phyloP scores from a whole-genome alignment of 495 filamentous ascomycete species.

The Talaromyces adpressus region DNA sequence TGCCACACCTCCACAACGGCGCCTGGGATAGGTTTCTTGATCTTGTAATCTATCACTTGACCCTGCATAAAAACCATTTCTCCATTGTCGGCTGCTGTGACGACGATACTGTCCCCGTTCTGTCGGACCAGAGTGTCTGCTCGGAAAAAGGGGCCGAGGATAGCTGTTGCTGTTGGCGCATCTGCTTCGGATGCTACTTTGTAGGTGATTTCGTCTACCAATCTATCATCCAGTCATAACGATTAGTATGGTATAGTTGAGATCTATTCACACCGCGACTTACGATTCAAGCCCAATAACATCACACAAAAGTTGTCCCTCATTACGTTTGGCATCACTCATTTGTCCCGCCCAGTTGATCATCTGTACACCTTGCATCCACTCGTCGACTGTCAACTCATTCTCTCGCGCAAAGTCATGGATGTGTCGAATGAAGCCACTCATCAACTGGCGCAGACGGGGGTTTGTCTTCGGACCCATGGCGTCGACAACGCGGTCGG shows the following conservation, averaged over 20 bases:
- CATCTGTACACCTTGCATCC: slow-evolving; percentile 69
- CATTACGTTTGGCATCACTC: slow-evolving; percentile 56
- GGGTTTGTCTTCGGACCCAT: slow-evolving; percentile 68
- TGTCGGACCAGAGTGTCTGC: slow-evolving; percentile 54
- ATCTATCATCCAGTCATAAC: not conserved
- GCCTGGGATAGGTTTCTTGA: slow-evolving; percentile 50
- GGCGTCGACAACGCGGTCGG: slow-evolving; percentile 62
- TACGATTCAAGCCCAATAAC: slow-evolving; percentile 78
- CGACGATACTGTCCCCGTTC: slow-evolving; percentile 64
- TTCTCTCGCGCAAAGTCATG: slow-evolving; percentile 82
- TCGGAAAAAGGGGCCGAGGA: slow-evolving; percentile 75
- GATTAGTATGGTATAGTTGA: not conserved
- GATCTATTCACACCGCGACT: slow-evolving; percentile 13
- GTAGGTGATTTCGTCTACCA: slow-evolving; percentile 74
- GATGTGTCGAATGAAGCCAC: slow-evolving; percentile 63
- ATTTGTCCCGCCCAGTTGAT: slow-evolving; percentile 47
- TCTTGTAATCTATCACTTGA: slow-evolving; percentile 47
- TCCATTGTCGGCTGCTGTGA: slow-evolving; percentile 43
- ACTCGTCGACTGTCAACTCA: slow-evolving; percentile 73
- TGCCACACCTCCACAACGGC: slow-evolving; percentile 74
- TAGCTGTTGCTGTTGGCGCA: slow-evolving; percentile 59
- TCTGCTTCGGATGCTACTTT: slow-evolving; percentile 49
- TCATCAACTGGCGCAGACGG: slow-evolving; percentile 58
- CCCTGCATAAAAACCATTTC: slow-evolving; percentile 59
- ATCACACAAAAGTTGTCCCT: slow-evolving; percentile 71